phyloP scores from a whole-genome alignment of 1,284 basidiomycete genomes.

The Trametes versicolor region DNA sequence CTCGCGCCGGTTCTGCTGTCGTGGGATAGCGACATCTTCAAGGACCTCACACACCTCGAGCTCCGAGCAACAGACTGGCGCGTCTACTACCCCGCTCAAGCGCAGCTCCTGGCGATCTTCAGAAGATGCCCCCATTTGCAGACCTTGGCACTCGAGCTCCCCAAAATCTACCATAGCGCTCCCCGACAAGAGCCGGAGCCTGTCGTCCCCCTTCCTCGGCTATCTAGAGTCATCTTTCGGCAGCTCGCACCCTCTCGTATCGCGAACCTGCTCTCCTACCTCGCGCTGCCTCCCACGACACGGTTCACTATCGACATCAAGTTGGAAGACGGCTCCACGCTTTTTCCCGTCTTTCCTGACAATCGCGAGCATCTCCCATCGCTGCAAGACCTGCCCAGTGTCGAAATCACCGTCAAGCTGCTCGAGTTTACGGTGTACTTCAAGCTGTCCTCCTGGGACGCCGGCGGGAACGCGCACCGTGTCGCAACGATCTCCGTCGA shows the following conservation, averaged over 20 bases:
- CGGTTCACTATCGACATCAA: background rate
- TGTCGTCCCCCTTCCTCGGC: slow-evolving; percentile 6
- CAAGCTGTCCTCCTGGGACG: background rate
- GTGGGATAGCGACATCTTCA: slow-evolving; percentile 3
- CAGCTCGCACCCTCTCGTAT: background rate
- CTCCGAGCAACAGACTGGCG: background rate
- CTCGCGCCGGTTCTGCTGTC: background rate
- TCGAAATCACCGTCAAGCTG: background rate
- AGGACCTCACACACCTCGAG: background rate
- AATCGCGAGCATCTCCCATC: background rate
- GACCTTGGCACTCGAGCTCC: background rate
- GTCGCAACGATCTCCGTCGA: background rate
- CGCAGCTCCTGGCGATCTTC: background rate
- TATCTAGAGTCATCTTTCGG: background rate
- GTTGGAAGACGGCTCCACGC: background rate
- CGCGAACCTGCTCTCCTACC: background rate
- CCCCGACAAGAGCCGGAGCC: background rate
- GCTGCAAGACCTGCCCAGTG: background rate
- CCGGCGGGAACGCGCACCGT: background rate
- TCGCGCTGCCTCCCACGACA: slow-evolving; percentile 5
- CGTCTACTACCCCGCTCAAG: background rate
- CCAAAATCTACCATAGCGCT: background rate
- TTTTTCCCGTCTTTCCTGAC: background rate
- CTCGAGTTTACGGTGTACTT: background rate
- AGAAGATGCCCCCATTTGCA: background rate